Conservation (phyloP, 495 filamentous ascomycete genomes). For the Xylaria curta region DNA sequence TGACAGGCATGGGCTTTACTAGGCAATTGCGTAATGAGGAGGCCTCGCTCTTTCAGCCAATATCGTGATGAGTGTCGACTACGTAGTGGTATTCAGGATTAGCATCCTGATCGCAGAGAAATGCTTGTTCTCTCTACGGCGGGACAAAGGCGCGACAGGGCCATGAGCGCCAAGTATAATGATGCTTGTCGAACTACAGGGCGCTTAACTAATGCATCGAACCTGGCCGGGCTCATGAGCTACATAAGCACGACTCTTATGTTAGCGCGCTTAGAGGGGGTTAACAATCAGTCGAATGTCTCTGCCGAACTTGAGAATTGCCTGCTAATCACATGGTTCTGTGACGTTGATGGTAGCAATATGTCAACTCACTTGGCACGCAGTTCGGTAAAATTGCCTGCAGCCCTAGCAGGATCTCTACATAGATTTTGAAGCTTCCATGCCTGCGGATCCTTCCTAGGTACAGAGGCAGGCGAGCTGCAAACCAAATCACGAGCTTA, state of each 20-base stretch:
- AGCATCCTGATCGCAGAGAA: slow-evolving; percentile 3
- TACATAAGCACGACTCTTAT: not conserved
- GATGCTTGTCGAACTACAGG: not conserved
- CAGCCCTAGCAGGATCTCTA: not conserved
- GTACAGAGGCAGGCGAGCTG: not conserved
- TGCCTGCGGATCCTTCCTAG: not conserved
- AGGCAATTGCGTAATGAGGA: not conserved
- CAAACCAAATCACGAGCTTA: not conserved
- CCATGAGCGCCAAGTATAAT: not conserved
- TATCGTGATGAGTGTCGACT: not conserved
- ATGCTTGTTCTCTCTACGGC: not conserved
- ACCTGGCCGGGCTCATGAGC: not conserved
- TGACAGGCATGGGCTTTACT: too few species aligned
- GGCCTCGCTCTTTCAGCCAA: not conserved
- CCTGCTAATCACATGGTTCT: not conserved
- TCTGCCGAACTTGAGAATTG: not conserved
- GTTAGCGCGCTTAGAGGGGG: not conserved
- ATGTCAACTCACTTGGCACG: slow-evolving; percentile 3
- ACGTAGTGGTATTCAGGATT: not conserved
- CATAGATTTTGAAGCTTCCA: not conserved
- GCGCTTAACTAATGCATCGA: not conserved
- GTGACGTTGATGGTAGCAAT: not conserved
- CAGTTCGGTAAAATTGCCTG: not conserved
- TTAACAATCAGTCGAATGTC: not conserved
- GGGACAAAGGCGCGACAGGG: not conserved